Evolutionary conservation across 2,329 filamentous ascomycete species (phyloP).

Genomic region (Monilinia aucupariae): DNA sequence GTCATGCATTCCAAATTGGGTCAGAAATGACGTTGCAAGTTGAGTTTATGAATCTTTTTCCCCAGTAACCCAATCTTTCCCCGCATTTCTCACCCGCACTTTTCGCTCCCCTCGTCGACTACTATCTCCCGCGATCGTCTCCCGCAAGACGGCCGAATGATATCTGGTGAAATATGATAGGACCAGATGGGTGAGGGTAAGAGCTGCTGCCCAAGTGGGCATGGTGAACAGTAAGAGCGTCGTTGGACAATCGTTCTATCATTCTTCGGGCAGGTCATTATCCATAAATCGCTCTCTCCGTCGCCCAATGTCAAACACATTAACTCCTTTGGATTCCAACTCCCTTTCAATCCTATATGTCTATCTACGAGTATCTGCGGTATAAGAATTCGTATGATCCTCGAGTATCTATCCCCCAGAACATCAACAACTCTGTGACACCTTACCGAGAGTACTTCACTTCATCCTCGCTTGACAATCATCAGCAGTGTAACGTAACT

Average conservation of each 20-base stretch:
- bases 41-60: not conserved
- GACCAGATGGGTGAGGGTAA: no score
- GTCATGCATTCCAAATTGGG: no score
- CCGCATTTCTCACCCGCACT: no score
- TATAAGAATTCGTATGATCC: not conserved
- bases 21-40: no score
- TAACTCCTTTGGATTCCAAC: not conserved
- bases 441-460: not conserved
- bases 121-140: no score
- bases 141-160: no score
- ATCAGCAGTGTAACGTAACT: not conserved
- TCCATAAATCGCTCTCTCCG: not conserved
- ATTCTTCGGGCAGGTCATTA: not conserved
- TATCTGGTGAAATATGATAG: no score
- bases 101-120: no score
- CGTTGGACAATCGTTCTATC: not conserved
- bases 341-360: no score
- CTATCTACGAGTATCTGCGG: not conserved
- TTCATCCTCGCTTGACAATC: not conserved
- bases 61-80: not conserved
- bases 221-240: no score
- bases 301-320: not conserved
- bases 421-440: not conserved
- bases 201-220: no score
- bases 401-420: not conserved